A percentile compares a stretch with the other conserved stretches of the same genome.
Conservation (phyloP, 441 rosid genomes). For the Mallotus repandus region DNA sequence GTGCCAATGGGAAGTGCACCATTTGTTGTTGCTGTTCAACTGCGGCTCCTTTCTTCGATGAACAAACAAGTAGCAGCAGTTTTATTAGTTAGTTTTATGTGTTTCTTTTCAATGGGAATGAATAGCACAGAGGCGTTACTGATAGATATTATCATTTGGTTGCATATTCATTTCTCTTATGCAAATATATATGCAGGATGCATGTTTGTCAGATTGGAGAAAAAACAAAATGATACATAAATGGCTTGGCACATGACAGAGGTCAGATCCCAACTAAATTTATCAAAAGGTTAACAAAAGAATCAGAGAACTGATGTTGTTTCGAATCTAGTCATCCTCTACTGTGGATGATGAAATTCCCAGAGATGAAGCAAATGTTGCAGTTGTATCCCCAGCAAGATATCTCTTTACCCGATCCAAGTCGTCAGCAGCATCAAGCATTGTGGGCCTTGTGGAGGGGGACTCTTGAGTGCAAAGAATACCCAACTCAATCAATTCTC, state of each 20-base stretch:
- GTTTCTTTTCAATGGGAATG: too few relatives aligned
- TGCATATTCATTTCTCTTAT: not conserved
- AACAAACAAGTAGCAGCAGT: too few relatives aligned
- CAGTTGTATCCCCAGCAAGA: conserved; percentile 45
- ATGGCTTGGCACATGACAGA: not conserved
- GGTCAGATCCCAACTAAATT: too few relatives aligned
- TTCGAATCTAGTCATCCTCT: conserved; percentile 25
- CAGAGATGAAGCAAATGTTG: conserved; percentile 49
- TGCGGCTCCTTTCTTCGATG: too few relatives aligned
- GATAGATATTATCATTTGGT: not conserved
- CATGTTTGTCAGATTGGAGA: not conserved
- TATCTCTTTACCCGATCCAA: conserved; percentile 48
- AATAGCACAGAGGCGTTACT: not conserved
- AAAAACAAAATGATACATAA: not conserved
- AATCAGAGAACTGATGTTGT: not conserved
- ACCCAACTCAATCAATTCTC: conserved; percentile 1
- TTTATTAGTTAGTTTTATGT: too few relatives aligned
- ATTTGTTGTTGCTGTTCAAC: too few relatives aligned
- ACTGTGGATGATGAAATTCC: conserved; percentile 53
- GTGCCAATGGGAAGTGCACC: too few relatives aligned
- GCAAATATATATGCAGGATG: not conserved
- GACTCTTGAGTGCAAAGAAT: too few relatives aligned
- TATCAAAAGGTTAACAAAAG: too few relatives aligned
- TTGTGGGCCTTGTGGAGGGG: too few relatives aligned
- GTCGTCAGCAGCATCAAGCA: too few relatives aligned